Evolutionary conservation across 495 filamentous ascomycete genomes (phyloP), one percentile per base, ranked within the genome.

Genomic region (Talaromyces liani): DNA sequence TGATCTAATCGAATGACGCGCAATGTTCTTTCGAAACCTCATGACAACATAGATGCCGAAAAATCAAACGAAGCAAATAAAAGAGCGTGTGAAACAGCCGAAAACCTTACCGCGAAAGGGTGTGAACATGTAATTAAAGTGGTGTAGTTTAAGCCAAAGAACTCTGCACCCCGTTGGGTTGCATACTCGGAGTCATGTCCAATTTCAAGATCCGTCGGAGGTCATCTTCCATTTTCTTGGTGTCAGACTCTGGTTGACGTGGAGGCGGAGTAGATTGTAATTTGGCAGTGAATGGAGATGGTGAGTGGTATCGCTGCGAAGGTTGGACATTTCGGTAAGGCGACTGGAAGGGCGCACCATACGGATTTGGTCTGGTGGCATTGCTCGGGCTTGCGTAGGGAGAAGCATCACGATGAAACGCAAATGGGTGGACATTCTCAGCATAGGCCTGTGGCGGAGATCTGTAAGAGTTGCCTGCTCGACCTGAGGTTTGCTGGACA

Each of bases 171-270:
- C 72, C 70, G 47, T 64, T 71, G 8, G 72, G 61, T 34, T 69
- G 67, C 59, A 80, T 63, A 47, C 68, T 57, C 39, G 67, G 56
- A 36, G 71, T 65, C 27, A 70, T 71, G 66, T 79, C 74, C 64
- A 85, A 68, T 63, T 84, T 83, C 71, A 85, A 66, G 45, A 84
- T 79, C 20, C 80, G 72, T n/a, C 80, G 78, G 49, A 85, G 65
- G 71, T 84, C 79, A 68, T 83, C 79, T 69, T 84, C 82, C 64
- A 85, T 81, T 45, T 76, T 71, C 67, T 80, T 78, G 4, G 77
- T 77, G 34, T 79, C 76, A 24, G 72, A 12, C 22, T 57, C 62
- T 24, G 16, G 25, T 8, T 56, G 25, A 29, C 39, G 55, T 7
- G 68, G 53, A 36, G 72, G 70, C 10, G 69, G 68, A 6, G 71